Evolutionary conservation across 805 yeast species (phyloP), one percentile per base, ranked within the genome.

Genomic region (Candida namnaoensis): DNA sequence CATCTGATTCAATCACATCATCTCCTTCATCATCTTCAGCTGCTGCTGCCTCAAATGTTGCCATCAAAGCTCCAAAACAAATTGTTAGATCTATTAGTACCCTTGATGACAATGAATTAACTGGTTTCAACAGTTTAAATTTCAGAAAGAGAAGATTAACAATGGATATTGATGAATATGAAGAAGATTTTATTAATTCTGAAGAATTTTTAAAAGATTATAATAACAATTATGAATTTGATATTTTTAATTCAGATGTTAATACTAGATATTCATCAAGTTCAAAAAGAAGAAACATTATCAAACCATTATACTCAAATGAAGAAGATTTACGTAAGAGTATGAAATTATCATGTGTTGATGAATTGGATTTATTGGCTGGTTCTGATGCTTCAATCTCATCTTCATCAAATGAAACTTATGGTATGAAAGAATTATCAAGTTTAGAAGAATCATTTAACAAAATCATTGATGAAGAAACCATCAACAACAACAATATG

Each of bases 41-140:
- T 19, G 19, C 19, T 19, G 19, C 19, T 19, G 19, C 19, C 19
- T 19, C 19, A 19, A 35, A 23, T 11, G 12, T 26, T 12, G 24
- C 37, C 34, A 35, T 30, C 37, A n/a, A 45, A 47, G 39, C 23
- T 8, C 24, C 25, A 19, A 55, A 52, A 44, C 58, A 57, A 15
- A 51, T 56, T 11, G 43, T 54, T 36, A 56, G 58, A 49, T 54
- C 59, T 35, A 54, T 54, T 42, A 41, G 49, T 9, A 54, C 58
- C 10, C 47, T 55, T 44, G 58, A 52, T 44, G 58, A 54, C 33
- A 47, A 54, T 45, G 58, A 56, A 40, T 49, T 47, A 36, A 52
- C 57, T 13, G 25, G 14, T 24, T 54, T 53, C 38, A 56, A 54
- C 41, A 54, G 51, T 28, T 36, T 56, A 32, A 52, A 45, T 42